phyloP scores from a whole-genome alignment of 1,284 basidiomycete species.

The Leccinum holopus region DNA sequence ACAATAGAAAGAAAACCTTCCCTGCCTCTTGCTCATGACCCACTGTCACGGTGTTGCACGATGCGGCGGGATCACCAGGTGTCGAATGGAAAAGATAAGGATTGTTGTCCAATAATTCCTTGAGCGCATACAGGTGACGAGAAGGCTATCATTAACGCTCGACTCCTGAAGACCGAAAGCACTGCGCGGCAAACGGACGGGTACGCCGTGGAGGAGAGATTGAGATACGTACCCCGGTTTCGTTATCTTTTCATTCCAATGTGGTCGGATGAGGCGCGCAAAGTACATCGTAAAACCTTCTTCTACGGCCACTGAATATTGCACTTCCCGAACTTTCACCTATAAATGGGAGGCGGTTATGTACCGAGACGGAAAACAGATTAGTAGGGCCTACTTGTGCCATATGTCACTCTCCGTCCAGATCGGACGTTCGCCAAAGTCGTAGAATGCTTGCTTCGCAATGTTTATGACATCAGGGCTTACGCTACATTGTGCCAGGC shows the following conservation, averaged over 20 bases:
- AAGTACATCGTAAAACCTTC: conserved; percentile 90
- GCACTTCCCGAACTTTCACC: conserved; percentile 72
- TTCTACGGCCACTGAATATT: conserved; percentile 80
- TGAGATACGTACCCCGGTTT: conserved; percentile 48
- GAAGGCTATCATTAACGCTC: conserved; percentile 59
- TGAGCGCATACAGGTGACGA: conserved; percentile 71
- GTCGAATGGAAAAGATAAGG: conserved; percentile 78
- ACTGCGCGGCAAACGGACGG: conserved; percentile 29
- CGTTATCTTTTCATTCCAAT: conserved; percentile 85
- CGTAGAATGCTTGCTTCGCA: conserved; percentile 81
- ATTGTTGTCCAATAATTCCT: conserved; percentile 74
- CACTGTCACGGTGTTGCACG: conserved; percentile 52
- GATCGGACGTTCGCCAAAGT: conserved; percentile 78
- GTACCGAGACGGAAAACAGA: conserved; percentile 14
- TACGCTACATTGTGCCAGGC: conserved; percentile 49
- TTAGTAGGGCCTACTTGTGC: conserved; percentile 48
- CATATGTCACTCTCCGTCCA: conserved; percentile 75
- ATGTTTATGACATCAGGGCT: conserved; percentile 61
- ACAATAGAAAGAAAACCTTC: conserved; percentile 53
- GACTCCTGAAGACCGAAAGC: conserved; percentile 49
- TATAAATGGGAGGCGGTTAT: conserved; percentile 25
- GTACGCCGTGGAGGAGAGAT: background rate
- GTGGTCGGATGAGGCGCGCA: conserved; percentile 77
- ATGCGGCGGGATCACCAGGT: conserved; percentile 59
- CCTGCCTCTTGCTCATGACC: conserved; percentile 76